Percentiles rank a stretch among this genome's conserved stretches.
phyloP scores from a whole-genome alignment of 2,329 filamentous ascomycete genomes.

The Aspergillus sp. region DNA sequence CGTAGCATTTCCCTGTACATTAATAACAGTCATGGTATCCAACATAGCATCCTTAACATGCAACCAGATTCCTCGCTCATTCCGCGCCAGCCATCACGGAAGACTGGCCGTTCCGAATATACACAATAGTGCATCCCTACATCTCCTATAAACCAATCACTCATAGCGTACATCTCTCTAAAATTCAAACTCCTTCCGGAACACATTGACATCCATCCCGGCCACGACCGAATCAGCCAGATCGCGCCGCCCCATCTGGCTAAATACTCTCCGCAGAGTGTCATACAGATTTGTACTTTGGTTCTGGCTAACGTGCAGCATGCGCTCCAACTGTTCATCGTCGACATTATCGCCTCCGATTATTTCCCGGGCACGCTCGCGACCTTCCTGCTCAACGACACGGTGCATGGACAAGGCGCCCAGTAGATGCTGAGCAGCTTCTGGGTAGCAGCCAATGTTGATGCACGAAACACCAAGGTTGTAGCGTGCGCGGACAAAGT shows the following conservation, averaged over 20 bases:
- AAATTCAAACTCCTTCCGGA: conserved; percentile 88
- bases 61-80: neutral
- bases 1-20: conserved; percentile 1
- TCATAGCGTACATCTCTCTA: conserved; percentile 22
- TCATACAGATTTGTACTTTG: conserved; percentile 96
- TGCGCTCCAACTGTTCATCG: conserved; percentile 73
- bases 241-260: conserved; percentile 86
- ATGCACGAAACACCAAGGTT: conserved; percentile 96
- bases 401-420: conserved; percentile 94
- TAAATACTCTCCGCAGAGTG: conserved; percentile 89
- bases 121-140: neutral
- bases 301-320: conserved; percentile 75
- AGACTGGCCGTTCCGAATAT: neutral
- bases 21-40: conserved; percentile 10
- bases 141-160: too few relatives aligned
- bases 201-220: conserved; percentile 83
- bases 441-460: conserved; percentile 90
- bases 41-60: conserved; percentile 3
- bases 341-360: conserved; percentile 53
- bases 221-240: conserved; percentile 78
- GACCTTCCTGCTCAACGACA: conserved; percentile 76
- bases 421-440: conserved; percentile 87
- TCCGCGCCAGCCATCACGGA: neutral
- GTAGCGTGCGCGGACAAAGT: conserved; percentile 95
- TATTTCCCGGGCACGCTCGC: conserved; percentile 76